Evolutionary conservation across 2,329 filamentous ascomycete genomes (phyloP).

Genomic region (Leptosphaerulina australis): DNA sequence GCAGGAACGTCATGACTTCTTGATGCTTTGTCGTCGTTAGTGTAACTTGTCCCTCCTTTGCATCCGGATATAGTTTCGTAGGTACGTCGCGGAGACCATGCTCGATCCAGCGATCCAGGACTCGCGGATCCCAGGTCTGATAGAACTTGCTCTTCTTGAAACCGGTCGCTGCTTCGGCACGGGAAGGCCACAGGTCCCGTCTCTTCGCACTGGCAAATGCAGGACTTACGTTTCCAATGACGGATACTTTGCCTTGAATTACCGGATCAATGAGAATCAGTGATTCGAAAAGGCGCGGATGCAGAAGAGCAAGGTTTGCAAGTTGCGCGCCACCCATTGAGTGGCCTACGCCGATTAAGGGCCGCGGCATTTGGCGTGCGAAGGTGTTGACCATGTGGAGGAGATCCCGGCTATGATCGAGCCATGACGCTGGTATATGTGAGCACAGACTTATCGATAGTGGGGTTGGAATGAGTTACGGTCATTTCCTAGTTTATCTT

Average conservation of each 20-base stretch:
- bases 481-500: constrained; percentile 78
- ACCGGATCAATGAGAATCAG: constrained; percentile 86
- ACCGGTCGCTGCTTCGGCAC: constrained; percentile 67
- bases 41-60: constrained; percentile 62
- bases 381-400: constrained; percentile 85
- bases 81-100: constrained; percentile 78
- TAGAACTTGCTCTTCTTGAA: constrained; percentile 79
- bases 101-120: constrained; percentile 73
- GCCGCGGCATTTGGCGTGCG: constrained; percentile 77
- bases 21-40: constrained; percentile 85
- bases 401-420: constrained; percentile 83
- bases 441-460: background rate
- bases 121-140: constrained; percentile 78
- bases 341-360: constrained; percentile 84
- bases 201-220: constrained; percentile 71
- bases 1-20: constrained; percentile 79
- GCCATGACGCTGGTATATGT: constrained; percentile 71
- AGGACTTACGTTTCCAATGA: constrained; percentile 50
- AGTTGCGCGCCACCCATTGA: constrained; percentile 84
- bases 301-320: constrained; percentile 72
- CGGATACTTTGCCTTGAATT: constrained; percentile 61
- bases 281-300: constrained; percentile 78
- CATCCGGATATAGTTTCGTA: constrained; percentile 62
- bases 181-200: constrained; percentile 82
- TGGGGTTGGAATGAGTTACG: constrained; percentile 54